Conservation (phyloP, 1,284 basidiomycete genomes). For the Caloboletus inedulis region DNA sequence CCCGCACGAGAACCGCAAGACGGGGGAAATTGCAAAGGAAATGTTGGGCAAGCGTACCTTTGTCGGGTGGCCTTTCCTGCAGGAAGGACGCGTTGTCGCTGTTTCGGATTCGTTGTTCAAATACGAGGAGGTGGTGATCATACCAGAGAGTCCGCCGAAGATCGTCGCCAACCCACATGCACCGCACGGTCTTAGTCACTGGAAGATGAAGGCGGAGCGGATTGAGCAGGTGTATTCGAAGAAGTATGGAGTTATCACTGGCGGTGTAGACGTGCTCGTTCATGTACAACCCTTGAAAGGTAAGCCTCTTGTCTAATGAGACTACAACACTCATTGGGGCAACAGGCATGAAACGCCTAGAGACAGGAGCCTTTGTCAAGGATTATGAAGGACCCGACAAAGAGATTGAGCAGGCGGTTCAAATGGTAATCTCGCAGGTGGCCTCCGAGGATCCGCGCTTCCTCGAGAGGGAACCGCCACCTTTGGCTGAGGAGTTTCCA, state of each 20-base stretch:
- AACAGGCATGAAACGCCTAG: conserved; percentile 83
- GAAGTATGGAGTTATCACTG: conserved; percentile 83
- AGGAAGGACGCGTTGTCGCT: conserved; percentile 85
- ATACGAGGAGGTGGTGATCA: conserved; percentile 70
- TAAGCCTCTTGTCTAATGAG: conserved; percentile 30
- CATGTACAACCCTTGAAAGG: conserved; percentile 89
- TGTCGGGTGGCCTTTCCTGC: conserved; percentile 91
- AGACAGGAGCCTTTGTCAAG: conserved; percentile 89
- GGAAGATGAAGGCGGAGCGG: conserved; percentile 76
- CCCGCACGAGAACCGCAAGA: conserved; percentile 63
- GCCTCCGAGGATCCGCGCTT: conserved; percentile 87
- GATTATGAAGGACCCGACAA: conserved; percentile 86
- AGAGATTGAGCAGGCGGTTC: conserved; percentile 83
- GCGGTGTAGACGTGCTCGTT: conserved; percentile 74
- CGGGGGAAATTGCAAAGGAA: conserved; percentile 71
- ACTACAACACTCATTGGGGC: neutral
- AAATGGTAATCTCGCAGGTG: conserved; percentile 78
- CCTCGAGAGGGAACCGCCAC: conserved; percentile 77
- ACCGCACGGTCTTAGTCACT: conserved; percentile 60
- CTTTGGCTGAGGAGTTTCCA: conserved; percentile 87
- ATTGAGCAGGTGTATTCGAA: conserved; percentile 90
- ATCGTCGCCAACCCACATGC: conserved; percentile 73
- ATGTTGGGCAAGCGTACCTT: conserved; percentile 80
- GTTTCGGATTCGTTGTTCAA: conserved; percentile 88
- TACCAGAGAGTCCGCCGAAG: conserved; percentile 52